phyloP scores from a whole-genome alignment of 768 basidiomycete species.

The Macrolepiota albuminosa region DNA sequence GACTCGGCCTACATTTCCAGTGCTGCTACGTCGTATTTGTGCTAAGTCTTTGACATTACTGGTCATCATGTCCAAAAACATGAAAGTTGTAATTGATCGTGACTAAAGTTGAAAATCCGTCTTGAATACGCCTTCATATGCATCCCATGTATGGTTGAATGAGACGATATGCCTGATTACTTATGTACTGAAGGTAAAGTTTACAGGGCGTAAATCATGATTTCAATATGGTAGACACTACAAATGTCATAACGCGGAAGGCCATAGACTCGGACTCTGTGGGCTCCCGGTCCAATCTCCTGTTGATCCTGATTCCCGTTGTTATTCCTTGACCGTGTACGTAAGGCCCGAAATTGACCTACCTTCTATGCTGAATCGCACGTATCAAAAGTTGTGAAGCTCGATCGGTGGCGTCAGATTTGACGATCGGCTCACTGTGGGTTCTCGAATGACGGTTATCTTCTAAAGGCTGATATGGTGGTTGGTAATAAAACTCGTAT shows the following conservation, averaged over 20 bases:
- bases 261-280: constrained; percentile 6
- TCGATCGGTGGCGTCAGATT: constrained; percentile 3
- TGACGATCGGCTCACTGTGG: constrained; percentile 17
- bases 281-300: constrained; percentile 9
- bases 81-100: not conserved
- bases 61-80: not conserved
- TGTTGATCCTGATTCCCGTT: constrained; percentile 9
- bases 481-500: constrained; percentile 16
- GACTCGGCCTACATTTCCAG: not conserved
- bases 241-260: not conserved
- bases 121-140: not conserved
- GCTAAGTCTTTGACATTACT: too few species aligned
- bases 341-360: constrained; percentile 19
- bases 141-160: not conserved
- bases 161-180: not conserved
- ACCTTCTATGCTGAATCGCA: constrained; percentile 18
- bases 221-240: not conserved
- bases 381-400: constrained; percentile 8
- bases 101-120: too few species aligned
- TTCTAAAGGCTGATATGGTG: constrained; percentile 7
- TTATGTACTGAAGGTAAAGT: not conserved
- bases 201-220: not conserved
- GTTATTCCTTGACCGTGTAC: constrained; percentile 8
- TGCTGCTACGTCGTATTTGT: not conserved
- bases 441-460: constrained; percentile 13